A percentile compares a stretch with the other conserved stretches of the same genome.
Conservation (phyloP, 1,139 yeast genomes). For the Magnusiomyces clavatus region DNA sequence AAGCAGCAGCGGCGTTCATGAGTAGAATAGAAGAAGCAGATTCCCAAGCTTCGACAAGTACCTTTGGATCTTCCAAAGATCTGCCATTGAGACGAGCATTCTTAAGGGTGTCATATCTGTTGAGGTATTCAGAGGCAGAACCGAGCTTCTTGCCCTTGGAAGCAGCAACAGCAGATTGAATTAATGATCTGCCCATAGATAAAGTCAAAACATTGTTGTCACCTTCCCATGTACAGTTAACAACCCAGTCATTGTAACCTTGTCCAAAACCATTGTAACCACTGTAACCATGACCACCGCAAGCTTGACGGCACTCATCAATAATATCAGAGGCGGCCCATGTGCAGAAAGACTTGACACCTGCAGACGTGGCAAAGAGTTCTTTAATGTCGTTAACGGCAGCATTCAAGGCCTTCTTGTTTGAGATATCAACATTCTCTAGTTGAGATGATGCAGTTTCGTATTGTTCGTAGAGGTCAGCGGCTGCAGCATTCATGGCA, state of each 20-base stretch:
- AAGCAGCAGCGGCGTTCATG: constrained; percentile 30
- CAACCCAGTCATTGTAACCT: constrained; percentile 82
- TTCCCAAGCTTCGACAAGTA: constrained; percentile 36
- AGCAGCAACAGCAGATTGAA: constrained; percentile 30
- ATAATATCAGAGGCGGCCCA: constrained; percentile 71
- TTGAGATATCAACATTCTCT: constrained; percentile 28
- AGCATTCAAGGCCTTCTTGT: constrained; percentile 28
- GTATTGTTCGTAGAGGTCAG: constrained; percentile 48
- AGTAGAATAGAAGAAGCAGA: constrained; percentile 33
- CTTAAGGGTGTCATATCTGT: constrained; percentile 19
- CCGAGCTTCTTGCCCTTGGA: constrained; percentile 29
- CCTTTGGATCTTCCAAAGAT: constrained; percentile 28
- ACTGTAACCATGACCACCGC: constrained; percentile 92
- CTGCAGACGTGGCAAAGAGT: constrained; percentile 73
- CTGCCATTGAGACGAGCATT: constrained; percentile 22
- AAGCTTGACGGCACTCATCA: constrained; percentile 79
- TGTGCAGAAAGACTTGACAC: constrained; percentile 76
- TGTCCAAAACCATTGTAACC: constrained; percentile 80
- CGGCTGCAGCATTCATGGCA: constrained; percentile 66
- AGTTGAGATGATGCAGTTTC: constrained; percentile 41
- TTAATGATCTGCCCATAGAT: constrained; percentile 55
- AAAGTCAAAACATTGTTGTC: constrained; percentile 72
- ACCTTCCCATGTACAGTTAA: constrained; percentile 95
- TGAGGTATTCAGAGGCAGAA: constrained; percentile 28
- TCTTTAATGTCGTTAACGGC: constrained; percentile 61